Base-by-base conservation (phyloP, 139 green algal species). In the Chlamydomonas incerta region DNA sequence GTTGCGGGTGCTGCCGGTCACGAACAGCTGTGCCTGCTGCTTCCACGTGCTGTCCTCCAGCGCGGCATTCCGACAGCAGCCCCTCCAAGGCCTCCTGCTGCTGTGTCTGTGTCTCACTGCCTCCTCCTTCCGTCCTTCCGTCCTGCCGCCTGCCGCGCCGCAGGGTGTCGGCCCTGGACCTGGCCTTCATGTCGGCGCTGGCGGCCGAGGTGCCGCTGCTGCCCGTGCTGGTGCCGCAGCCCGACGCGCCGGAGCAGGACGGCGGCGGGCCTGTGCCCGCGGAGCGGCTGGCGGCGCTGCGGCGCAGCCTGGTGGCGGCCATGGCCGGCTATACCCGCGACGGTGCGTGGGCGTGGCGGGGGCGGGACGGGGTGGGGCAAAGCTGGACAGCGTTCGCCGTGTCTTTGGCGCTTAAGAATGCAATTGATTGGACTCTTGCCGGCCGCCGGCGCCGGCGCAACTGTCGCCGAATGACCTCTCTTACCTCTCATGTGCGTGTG, bases 121-220 rank as follows among this genome's bases (percentile, higher is more conserved):
- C 26, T 13, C 74, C 33, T 34, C 1, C 4, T 33, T 20, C 31
- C 31, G 26, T 3, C 26, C 65, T 33, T 29, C 23, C 20, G 20
- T 11, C 41, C 31, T 29, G 11, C 31, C 23, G 37, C 60, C 21
- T n/a, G 18, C 34, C 67, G 0, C 4, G 3, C 58, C 71, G 41
- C 35, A 46, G 31, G 6, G 47, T 68, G 8, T 68, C 65, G 15
- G 8, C 29, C 10, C 41, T 26, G 23, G 79, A 85, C 79, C 66
- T 75, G n/a, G n/a, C n/a, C n/a, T n/a, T n/a, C n/a, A n/a, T n/a
- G n/a, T n/a, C n/a, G n/a, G n/a, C n/a, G n/a, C n/a, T n/a, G n/a
- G n/a, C n/a, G n/a, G n/a, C n/a, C n/a, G 79, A 68, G 79, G 31
- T 55, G n/a, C 79, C 79, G 26, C 65, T 85, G 79, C 79, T 85